phyloP scores from a whole-genome alignment of 805 yeast genomes.

The Komagataella ulmi region DNA sequence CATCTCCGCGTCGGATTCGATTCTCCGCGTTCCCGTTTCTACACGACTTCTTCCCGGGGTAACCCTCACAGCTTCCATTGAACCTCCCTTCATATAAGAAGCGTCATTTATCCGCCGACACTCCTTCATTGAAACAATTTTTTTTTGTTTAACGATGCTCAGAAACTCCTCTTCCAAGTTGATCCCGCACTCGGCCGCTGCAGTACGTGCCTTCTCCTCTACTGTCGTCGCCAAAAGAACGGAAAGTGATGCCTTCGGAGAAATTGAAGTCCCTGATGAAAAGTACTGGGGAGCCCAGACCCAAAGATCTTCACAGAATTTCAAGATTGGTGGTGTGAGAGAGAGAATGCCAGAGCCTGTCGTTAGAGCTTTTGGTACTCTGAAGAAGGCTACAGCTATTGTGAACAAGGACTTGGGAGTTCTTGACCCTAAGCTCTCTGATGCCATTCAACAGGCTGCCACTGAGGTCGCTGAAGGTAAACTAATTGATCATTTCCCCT shows the following conservation, averaged over 20 bases:
- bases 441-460: slow-evolving; percentile 86
- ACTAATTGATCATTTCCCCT: slow-evolving; percentile 87
- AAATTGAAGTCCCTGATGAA: slow-evolving; percentile 76
- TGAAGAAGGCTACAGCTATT: slow-evolving; percentile 89
- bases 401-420: slow-evolving; percentile 76
- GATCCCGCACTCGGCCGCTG: not conserved
- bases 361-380: slow-evolving; percentile 81
- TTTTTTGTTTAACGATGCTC: not conserved
- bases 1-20: not conserved
- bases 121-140: not conserved
- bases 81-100: not conserved
- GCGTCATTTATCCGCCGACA: not conserved
- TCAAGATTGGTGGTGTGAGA: slow-evolving; percentile 88
- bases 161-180: not conserved
- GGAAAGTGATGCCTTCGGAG: slow-evolving; percentile 96
- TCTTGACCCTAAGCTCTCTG: slow-evolving; percentile 72
- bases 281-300: slow-evolving; percentile 99
- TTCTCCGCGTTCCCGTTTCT: not conserved
- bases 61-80: not conserved
- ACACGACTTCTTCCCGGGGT: not conserved
- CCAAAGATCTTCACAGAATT: slow-evolving; percentile 83
- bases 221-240: slow-evolving; percentile 32
- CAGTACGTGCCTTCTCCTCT: slow-evolving; percentile 5
- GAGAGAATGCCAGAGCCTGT: slow-evolving; percentile 89
- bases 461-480: slow-evolving; percentile 91